Percentiles rank a stretch among this genome's conserved stretches.
These are phyloP conservation scores for Ustilago crameri DNA, from an alignment of 1,284 basidiomycete species.

Conservation along the genomic window DNA sequence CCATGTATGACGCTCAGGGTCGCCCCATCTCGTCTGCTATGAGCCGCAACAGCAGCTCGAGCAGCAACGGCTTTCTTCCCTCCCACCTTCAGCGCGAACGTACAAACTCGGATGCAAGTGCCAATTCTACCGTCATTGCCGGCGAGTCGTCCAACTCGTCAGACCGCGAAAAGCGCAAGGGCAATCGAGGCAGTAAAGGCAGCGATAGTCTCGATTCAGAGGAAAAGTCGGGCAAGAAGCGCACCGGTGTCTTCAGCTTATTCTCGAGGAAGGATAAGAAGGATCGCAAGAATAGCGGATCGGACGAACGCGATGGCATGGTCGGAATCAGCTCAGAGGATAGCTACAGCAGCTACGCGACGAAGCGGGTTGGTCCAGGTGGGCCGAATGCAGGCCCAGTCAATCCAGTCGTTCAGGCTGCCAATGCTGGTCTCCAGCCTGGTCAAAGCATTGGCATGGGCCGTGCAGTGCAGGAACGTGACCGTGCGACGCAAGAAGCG, in stretches of 20 bases:
- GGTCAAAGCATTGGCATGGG: conserved; percentile 55
- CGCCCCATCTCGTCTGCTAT: conserved; percentile 28
- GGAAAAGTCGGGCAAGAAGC: conserved; percentile 61
- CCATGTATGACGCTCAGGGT: conserved; percentile 19
- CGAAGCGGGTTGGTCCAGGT: conserved; percentile 25
- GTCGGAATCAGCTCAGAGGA: conserved; percentile 54
- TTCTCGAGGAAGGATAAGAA: conserved; percentile 65
- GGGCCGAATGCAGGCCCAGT: conserved; percentile 1
- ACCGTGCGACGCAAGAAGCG: conserved; percentile 56
- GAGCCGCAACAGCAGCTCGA: conserved; percentile 43
- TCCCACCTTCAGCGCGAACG: conserved; percentile 59
- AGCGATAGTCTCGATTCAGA: conserved; percentile 48
- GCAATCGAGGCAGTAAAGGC: conserved; percentile 49
- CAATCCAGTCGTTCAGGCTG: conserved; percentile 33
- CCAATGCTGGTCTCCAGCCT: conserved; percentile 37
- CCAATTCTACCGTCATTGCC: conserved; percentile 30
- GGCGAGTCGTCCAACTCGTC: conserved; percentile 27
- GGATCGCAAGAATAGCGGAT: conserved; percentile 59
- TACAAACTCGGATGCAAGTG: conserved; percentile 53
- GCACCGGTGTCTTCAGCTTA: conserved; percentile 62
- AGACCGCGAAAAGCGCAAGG: conserved; percentile 49
- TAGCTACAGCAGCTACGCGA: conserved; percentile 14
- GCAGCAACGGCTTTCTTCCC: conserved; percentile 53
- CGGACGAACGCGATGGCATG: conserved; percentile 49
- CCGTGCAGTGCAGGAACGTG: conserved; percentile 56